Base-by-base conservation (phyloP, 768 basidiomycete genomes). In the Wakefieldia striispora region DNA sequence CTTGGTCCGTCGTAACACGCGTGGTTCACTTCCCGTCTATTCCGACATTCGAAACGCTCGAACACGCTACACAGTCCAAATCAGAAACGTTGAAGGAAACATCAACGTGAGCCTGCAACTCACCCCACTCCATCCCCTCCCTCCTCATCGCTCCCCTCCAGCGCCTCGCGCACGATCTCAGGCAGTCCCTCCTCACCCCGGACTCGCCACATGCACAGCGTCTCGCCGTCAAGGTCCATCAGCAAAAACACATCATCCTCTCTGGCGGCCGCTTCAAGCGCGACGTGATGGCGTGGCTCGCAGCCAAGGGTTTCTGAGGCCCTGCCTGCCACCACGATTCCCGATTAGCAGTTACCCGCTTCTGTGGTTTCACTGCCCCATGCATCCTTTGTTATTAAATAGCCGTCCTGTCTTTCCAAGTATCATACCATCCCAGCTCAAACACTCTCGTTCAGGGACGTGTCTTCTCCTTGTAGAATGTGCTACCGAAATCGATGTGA, bases 11-110 rank as follows among this genome's bases (percentile, higher is more conserved):
- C 79, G 88, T 53, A 90, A 87, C 66, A 65, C 78, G 40, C 75
- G 75, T 43, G 84, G 86, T 27, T 77, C 78, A 41, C 74, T 91
- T 26, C 88, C 88, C 38, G 85, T 91, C 21, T 89, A 89, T 65
- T 79, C 84, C 24, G 85, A 90, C 63, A 63, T 87, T 39, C 81
- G 84, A 54, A 88, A 85, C 63, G 80, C 69, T 26, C 79, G 84
- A 50, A 78, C 82, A 4, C 78, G 81, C 47, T 70, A 80, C 52
- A 70, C 79, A 31, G 67, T 85, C 38, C 73, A 78, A 39, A 74
- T 91, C 49, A 78, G 83, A 45, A 86, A 89, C 66, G 72, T 91
- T 9, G 75, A 88, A 50, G 89, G 88, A 17, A 75, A 80, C 53
- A 60, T 71, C 51, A 67, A 74, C 49, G 88, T 87, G 61, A 54